These are phyloP conservation scores for Candida incommunis DNA, from an alignment of 805 yeast genomes.

Conservation along the genomic window DNA sequence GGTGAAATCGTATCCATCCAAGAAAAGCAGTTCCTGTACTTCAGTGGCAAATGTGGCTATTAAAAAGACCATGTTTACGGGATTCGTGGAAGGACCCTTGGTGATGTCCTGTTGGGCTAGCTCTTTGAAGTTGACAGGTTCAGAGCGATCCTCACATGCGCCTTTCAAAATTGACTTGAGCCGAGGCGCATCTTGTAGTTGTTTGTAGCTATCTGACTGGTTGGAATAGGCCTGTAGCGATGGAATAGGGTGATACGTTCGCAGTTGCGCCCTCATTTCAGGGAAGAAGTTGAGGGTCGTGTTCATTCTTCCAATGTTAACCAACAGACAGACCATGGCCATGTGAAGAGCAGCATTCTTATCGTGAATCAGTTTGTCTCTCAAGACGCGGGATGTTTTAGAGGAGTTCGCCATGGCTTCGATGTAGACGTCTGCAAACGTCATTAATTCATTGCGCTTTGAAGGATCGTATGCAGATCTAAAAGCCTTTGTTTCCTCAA, in stretches of 20 bases:
- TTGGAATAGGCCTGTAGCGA: constrained; percentile 60
- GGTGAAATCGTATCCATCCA: constrained; percentile 38
- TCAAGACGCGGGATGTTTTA: constrained; percentile 69
- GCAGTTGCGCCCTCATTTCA: constrained; percentile 84
- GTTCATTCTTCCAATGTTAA: constrained; percentile 86
- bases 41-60: constrained; percentile 48
- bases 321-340: constrained; percentile 71
- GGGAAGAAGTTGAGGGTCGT: constrained; percentile 88
- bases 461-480: constrained; percentile 28
- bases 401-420: constrained; percentile 69
- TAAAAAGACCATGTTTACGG: constrained; percentile 63
- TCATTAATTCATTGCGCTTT: constrained; percentile 27
- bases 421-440: constrained; percentile 75
- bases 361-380: constrained; percentile 60
- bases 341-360: constrained; percentile 51
- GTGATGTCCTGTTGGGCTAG: constrained; percentile 21
- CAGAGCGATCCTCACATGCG: constrained; percentile 55
- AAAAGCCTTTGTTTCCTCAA: constrained; percentile 51
- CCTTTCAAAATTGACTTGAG: constrained; percentile 81
- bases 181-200: constrained; percentile 89
- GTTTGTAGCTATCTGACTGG: constrained; percentile 41
- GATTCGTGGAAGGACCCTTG: constrained; percentile 35
- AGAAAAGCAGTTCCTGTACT: constrained; percentile 29
- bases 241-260: constrained; percentile 92
- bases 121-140: constrained; percentile 34